phyloP scores from a whole-genome alignment of 805 yeast species.

The Metschnikowia matae region DNA sequence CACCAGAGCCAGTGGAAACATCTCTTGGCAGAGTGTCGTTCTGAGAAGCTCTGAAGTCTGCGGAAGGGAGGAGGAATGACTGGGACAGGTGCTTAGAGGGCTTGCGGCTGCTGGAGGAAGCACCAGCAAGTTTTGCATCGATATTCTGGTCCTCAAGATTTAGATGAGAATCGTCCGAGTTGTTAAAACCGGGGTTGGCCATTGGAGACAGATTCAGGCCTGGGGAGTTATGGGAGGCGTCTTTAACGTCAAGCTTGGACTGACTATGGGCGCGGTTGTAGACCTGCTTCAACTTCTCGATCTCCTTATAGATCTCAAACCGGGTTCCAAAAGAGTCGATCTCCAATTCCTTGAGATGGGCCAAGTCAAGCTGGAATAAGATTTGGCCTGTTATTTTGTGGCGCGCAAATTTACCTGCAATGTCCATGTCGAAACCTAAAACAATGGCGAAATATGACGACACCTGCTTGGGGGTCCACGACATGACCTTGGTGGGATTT shows the following conservation, averaged over 20 bases:
- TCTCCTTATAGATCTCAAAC: constrained; percentile 86
- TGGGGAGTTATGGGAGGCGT: not conserved
- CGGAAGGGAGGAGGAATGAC: constrained; percentile 41
- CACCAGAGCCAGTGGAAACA: constrained; percentile 5
- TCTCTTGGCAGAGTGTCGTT: not conserved
- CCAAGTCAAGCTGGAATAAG: constrained; percentile 76
- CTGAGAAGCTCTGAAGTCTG: constrained; percentile 17
- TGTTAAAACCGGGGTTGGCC: constrained; percentile 9
- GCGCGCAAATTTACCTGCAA: constrained; percentile 75
- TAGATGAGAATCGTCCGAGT: constrained; percentile 18
- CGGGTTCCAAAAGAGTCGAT: constrained; percentile 92
- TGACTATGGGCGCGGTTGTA: constrained; percentile 8
- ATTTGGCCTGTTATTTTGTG: constrained; percentile 90
- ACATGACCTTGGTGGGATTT: constrained; percentile 45
- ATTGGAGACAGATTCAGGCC: constrained; percentile 17
- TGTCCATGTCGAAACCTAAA: constrained; percentile 66
- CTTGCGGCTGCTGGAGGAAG: not conserved
- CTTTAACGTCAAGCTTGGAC: constrained; percentile 4
- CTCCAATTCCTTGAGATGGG: constrained; percentile 86
- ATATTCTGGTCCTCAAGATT: not conserved
- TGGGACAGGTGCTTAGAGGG: constrained; percentile 14
- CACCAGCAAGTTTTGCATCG: not conserved
- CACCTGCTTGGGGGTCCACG: constrained; percentile 88
- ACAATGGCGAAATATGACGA: constrained; percentile 64
- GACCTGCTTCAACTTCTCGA: constrained; percentile 55